Evolutionary conservation across 176 grass and related monocot genomes (phyloP).

Genomic region (Stipa capillata): DNA sequence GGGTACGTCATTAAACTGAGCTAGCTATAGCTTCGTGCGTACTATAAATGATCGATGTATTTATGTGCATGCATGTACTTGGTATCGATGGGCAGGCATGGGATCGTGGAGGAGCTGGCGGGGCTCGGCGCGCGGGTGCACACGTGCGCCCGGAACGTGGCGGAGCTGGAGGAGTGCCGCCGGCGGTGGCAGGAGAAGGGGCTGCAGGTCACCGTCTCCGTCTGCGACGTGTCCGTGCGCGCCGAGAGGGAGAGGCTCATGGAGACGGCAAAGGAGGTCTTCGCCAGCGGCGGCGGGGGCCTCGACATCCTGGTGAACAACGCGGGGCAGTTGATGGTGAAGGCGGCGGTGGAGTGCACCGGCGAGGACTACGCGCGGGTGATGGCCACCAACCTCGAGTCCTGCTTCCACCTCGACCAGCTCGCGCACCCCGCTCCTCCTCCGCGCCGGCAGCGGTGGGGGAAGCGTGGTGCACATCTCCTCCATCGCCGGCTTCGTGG

Average conservation of each 20-base stretch:
- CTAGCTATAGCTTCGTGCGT: too few species aligned
- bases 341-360: neutral
- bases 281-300: too few species aligned
- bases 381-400: conserved; percentile 35
- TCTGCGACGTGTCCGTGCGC: too few species aligned
- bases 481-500: conserved; percentile 11
- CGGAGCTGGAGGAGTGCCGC: conserved; percentile 28
- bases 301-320: conserved; percentile 41
- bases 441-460: neutral
- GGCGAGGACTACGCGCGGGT: conserved; percentile 11
- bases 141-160: too few species aligned
- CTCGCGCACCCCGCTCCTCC: conserved; percentile 30
- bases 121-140: conserved; percentile 24
- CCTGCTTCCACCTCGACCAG: too few species aligned
- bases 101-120: conserved; percentile 34
- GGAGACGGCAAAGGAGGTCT: neutral
- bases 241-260: conserved; percentile 19
- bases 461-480: conserved; percentile 21
- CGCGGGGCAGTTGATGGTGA: neutral
- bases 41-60: too few species aligned
- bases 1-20: neutral
- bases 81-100: neutral
- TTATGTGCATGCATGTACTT: neutral
- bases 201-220: too few species aligned
- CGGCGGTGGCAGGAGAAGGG: too few species aligned